Conservation (phyloP, 495 filamentous ascomycete species). For the Thermothielavioides terrestris region DNA sequence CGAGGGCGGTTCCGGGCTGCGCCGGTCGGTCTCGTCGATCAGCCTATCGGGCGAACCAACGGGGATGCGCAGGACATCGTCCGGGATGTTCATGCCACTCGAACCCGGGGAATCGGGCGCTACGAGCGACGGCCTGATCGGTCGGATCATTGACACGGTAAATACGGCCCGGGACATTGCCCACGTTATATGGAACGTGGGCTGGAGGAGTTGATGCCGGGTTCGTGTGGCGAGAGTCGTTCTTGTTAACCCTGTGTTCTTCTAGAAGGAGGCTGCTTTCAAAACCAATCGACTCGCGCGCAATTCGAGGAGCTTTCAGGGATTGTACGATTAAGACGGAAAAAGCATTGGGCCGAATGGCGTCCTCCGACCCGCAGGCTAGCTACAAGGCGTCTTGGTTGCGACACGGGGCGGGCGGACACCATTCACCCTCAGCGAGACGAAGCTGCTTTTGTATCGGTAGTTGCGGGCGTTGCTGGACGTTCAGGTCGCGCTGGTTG, state of each 20-base stretch:
- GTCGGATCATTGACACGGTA: conserved; percentile 82
- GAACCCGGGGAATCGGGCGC: conserved; percentile 58
- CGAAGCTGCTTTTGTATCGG: conserved; percentile 6
- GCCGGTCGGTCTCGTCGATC: conserved; percentile 28
- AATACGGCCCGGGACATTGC: conserved; percentile 95
- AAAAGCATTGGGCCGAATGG: conserved; percentile 1
- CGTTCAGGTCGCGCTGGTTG: conserved; percentile 3
- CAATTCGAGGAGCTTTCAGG: conserved; percentile 19
- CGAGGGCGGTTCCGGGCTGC: conserved; percentile 18
- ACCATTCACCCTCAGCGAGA: neutral
- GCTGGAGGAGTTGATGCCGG: conserved; percentile 70
- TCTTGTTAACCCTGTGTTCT: conserved; percentile 31
- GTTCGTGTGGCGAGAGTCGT: conserved; percentile 16
- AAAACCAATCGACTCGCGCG: conserved; percentile 23
- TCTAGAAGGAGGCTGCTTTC: conserved; percentile 27
- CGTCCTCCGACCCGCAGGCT: neutral
- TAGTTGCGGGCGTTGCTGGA: neutral
- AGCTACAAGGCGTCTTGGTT: neutral
- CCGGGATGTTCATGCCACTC: conserved; percentile 81
- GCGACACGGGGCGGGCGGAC: neutral
- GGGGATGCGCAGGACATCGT: conserved; percentile 61
- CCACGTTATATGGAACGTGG: conserved; percentile 97
- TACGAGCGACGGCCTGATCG: conserved; percentile 53
- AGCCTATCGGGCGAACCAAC: conserved; percentile 34
- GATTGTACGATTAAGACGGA: conserved; percentile 24